Evolutionary conservation across 2,329 filamentous ascomycete species (phyloP), one percentile per base, ranked within the genome.

Genomic region (Teratosphaeria nubilosa): DNA sequence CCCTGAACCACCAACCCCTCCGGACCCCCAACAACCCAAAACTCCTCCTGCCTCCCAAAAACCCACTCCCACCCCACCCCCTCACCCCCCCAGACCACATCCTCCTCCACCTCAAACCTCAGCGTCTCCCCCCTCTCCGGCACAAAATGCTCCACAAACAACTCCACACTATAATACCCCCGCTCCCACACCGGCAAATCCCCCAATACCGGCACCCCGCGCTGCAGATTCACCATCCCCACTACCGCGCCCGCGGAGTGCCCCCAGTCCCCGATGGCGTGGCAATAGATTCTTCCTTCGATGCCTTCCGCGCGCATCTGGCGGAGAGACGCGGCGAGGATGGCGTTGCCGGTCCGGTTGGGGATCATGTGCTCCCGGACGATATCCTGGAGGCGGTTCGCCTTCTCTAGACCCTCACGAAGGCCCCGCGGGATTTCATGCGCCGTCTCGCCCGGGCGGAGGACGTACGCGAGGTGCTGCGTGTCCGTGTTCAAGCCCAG

Each of bases 181-280:
- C 62, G 31, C 52, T 58, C 53, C 53, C 64, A 27, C 32, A 65
- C 41, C 20, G 59, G 56, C 41, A 65, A 52, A 37, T 65, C 62
- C 6, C 63, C 63, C 3, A 64, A 55, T 0, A 65, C 54, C 1
- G 62, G 59, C 3, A 65, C 60, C 1, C 63, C 59, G 5, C 60
- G 58, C 55, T 64, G 62, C 16, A 64, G 45, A 55, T 64, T 60
- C 32, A 58, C 59, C 63, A 64, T 65, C n/a, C 62, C 63, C 37
- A 64, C 62, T 25, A 64, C 22, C 7, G 60, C 56, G 1, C 62
- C 63, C 6, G 63, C 62, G n/a, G 53, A 54, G 51, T 65, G 62
- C 0, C 63, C 62, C 63, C 62, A 64, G 32, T 65, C 63, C 5
- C 63, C 62, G 20, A 65, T 64, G 1, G 63, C 58, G 50, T 64